Evolutionary conservation across 2,329 filamentous ascomycete genomes (phyloP).

Genomic region (Ceratocystis papillata): DNA sequence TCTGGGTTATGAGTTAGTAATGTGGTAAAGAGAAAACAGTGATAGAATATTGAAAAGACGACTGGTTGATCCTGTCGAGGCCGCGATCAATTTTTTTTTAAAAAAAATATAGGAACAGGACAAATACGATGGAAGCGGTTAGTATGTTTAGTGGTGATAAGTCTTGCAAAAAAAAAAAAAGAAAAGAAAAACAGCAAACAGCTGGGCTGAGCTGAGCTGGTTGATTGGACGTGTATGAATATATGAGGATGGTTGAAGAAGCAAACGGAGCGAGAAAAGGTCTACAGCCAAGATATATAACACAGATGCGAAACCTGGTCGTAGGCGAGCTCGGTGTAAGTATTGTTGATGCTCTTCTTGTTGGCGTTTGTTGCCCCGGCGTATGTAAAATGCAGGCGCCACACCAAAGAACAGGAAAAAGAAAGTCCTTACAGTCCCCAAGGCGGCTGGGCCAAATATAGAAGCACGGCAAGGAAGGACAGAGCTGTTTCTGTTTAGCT

Average conservation of each 20-base stretch:
- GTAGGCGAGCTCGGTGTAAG: not conserved
- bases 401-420: not conserved
- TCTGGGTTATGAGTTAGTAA: too few relatives aligned
- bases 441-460: constrained; percentile 7
- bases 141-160: too few relatives aligned
- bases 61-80: not conserved
- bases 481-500: not conserved
- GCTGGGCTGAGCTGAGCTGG: not conserved
- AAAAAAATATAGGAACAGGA: not conserved
- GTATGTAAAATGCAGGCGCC: not conserved
- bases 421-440: not conserved
- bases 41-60: not conserved
- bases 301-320: not conserved
- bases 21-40: not conserved
- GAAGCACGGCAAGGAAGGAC: not conserved
- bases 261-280: not conserved
- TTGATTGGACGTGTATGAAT: not conserved
- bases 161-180: too few relatives aligned
- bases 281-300: not conserved
- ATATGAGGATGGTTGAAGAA: not conserved
- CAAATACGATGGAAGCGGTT: not conserved
- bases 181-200: too few relatives aligned
- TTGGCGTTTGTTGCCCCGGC: not conserved
- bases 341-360: not conserved
- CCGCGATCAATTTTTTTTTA: not conserved